Evolutionary conservation across 768 basidiomycete genomes (phyloP).

Genomic region (Agrocybe pediades): DNA sequence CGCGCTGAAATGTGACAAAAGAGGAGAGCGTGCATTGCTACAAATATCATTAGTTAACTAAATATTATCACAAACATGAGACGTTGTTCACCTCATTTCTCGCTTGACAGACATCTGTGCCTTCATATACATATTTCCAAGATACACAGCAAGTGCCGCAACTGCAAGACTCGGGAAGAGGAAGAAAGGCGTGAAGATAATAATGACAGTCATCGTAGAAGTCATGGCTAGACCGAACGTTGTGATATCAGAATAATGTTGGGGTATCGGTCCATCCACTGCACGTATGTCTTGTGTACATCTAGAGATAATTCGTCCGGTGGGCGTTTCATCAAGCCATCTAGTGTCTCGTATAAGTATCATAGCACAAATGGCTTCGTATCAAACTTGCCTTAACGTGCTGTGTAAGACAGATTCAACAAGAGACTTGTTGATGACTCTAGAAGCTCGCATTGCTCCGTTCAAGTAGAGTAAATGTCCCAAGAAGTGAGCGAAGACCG

Average conservation of each 20-base stretch:
- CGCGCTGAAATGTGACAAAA: conserved; percentile 45
- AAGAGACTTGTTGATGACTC: conserved; percentile 51
- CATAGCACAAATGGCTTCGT: not conserved
- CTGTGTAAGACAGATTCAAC: conserved; percentile 56
- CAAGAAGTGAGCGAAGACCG: conserved; percentile 29
- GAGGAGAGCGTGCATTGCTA: conserved; percentile 29
- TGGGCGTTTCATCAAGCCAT: conserved; percentile 39
- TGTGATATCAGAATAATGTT: conserved; percentile 24
- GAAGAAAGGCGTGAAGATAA: conserved; percentile 44
- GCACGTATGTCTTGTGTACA: conserved; percentile 28
- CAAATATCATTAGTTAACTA: not conserved
- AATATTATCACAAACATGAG: conserved; percentile 15
- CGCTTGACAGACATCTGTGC: conserved; percentile 47
- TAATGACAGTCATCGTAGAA: conserved; percentile 39
- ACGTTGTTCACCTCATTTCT: conserved; percentile 30
- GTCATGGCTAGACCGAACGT: conserved; percentile 35
- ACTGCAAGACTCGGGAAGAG: conserved; percentile 43
- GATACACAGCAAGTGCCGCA: conserved; percentile 40
- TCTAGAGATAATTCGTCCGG: conserved; percentile 15
- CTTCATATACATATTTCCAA: conserved; percentile 43
- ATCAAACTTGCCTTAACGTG: conserved; percentile 52
- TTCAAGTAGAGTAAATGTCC: conserved; percentile 43
- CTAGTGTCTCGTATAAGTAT: conserved; percentile 26
- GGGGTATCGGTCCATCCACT: conserved; percentile 47
- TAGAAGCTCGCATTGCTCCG: conserved; percentile 55